These are phyloP conservation scores for Neurospora tetraspora DNA, from an alignment of 495 filamentous ascomycete genomes.

Conservation along the genomic window DNA sequence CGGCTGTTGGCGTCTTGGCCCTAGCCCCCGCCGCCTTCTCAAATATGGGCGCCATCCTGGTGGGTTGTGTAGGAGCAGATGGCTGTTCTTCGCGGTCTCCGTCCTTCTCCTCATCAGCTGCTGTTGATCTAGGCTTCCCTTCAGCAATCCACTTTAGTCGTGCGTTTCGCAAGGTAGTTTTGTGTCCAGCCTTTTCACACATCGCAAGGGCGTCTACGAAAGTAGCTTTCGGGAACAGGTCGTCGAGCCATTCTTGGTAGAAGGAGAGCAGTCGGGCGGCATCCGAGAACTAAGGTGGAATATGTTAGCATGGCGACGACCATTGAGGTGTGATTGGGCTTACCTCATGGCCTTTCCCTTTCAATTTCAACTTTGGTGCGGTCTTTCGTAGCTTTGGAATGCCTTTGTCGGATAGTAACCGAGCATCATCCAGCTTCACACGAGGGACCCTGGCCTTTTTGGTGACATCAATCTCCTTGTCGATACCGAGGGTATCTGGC, in stretches of 20 bases:
- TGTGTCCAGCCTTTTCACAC: conserved; percentile 90
- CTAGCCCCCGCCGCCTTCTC: conserved; percentile 17
- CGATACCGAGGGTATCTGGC: conserved; percentile 54
- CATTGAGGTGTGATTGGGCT: not conserved
- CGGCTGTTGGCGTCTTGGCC: conserved; percentile 20
- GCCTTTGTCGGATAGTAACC: conserved; percentile 68
- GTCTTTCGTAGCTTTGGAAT: conserved; percentile 71
- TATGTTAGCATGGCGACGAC: not conserved
- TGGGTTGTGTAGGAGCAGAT: conserved; percentile 17
- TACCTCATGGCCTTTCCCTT: conserved; percentile 92
- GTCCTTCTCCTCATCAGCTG: conserved; percentile 42
- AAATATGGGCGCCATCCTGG: conserved; percentile 39
- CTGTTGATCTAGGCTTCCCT: conserved; percentile 40
- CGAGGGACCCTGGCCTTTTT: conserved; percentile 59
- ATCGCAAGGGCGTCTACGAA: conserved; percentile 85
- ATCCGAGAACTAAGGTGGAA: conserved; percentile 62
- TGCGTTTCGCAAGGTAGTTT: conserved; percentile 61
- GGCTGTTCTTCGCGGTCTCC: conserved; percentile 18
- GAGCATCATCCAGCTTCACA: conserved; percentile 79
- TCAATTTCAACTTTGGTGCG: conserved; percentile 66
- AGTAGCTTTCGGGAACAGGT: conserved; percentile 87
- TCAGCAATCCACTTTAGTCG: conserved; percentile 72
- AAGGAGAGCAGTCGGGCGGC: conserved; percentile 70
- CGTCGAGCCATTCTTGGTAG: conserved; percentile 96
- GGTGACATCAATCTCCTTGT: conserved; percentile 73